phyloP scores from a whole-genome alignment of 306 rosid genomes.

The Acacia acuminata region DNA sequence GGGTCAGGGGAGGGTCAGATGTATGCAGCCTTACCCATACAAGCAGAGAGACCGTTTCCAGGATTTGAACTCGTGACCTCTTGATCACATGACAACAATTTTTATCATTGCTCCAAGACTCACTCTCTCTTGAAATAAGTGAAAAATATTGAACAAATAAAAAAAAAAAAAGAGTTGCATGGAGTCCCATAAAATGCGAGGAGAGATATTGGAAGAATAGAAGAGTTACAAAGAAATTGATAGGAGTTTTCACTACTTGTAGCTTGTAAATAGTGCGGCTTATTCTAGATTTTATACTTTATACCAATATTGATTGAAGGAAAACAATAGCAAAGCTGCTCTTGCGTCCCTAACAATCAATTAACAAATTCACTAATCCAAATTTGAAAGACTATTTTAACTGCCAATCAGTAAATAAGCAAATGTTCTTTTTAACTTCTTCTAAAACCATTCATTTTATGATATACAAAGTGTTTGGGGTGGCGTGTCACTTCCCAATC shows the following conservation, averaged over 20 bases:
- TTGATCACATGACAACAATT: too few relatives aligned
- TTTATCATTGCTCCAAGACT: too few relatives aligned
- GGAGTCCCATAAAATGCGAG: background rate
- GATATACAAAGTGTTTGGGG: background rate
- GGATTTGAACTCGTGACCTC: too few relatives aligned
- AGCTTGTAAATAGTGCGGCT: background rate
- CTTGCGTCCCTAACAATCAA: conserved; percentile 26
- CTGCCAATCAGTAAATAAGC: conserved; percentile 6
- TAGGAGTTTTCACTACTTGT: background rate
- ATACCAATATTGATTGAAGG: background rate
- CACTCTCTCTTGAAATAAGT: background rate
- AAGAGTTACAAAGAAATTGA: background rate
- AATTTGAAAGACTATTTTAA: conserved; percentile 18
- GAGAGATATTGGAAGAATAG: background rate
- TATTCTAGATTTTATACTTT: background rate
- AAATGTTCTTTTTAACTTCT: background rate
- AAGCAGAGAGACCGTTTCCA: too few relatives aligned
- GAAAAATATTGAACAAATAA: background rate
- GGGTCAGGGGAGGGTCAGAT: too few relatives aligned
- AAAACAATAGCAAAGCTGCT: conserved; percentile 14
- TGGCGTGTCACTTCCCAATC: background rate
- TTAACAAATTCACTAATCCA: conserved; percentile 22
- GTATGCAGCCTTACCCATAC: too few relatives aligned
- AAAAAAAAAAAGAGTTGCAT: background rate
- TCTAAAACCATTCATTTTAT: background rate